phyloP scores from a whole-genome alignment of 805 yeast species.

The Candida loeiensis region DNA sequence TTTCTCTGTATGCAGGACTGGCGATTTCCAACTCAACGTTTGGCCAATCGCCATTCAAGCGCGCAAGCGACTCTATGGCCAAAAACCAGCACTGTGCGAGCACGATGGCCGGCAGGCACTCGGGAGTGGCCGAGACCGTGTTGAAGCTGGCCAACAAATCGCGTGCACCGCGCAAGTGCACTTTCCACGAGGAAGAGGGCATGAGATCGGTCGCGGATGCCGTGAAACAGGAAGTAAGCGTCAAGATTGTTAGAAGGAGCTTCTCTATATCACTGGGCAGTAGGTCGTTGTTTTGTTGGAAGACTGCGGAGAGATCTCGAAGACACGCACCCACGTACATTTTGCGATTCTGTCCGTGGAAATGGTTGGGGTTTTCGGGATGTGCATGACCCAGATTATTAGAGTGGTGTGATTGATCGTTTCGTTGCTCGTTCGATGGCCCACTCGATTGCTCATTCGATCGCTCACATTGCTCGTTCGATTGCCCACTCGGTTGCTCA shows the following conservation, averaged over 20 bases:
- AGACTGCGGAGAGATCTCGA: slow-evolving; percentile 18
- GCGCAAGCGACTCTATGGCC: slow-evolving; percentile 23
- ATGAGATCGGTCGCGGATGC: slow-evolving; percentile 14
- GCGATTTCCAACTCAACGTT: not conserved
- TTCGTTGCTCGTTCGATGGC: no score
- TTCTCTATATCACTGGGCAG: slow-evolving; percentile 18
- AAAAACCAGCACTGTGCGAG: slow-evolving; percentile 27
- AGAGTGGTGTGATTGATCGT: no score
- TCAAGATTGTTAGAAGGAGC: slow-evolving; percentile 23
- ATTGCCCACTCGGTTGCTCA: no score
- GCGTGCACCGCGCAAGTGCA: slow-evolving; percentile 24
- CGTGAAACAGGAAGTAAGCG: slow-evolving; percentile 23
- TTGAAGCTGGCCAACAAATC: slow-evolving; percentile 22
- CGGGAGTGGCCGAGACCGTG: slow-evolving; percentile 12
- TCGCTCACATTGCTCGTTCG: no score
- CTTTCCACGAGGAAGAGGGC: slow-evolving; percentile 19
- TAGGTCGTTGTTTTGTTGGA: slow-evolving; percentile 13
- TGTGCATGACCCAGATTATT: no score
- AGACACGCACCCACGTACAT: slow-evolving; percentile 21
- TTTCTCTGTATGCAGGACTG: slow-evolving; percentile 30
- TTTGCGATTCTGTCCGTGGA: slow-evolving; percentile 19
- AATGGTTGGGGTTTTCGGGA: no score
- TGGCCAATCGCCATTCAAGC: slow-evolving; percentile 13
- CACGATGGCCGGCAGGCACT: slow-evolving; percentile 16
- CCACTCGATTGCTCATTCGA: no score